These are phyloP conservation scores for Globisporangium cystogenes DNA, from an alignment of 352 stramenopile species.

Conservation along the genomic window DNA sequence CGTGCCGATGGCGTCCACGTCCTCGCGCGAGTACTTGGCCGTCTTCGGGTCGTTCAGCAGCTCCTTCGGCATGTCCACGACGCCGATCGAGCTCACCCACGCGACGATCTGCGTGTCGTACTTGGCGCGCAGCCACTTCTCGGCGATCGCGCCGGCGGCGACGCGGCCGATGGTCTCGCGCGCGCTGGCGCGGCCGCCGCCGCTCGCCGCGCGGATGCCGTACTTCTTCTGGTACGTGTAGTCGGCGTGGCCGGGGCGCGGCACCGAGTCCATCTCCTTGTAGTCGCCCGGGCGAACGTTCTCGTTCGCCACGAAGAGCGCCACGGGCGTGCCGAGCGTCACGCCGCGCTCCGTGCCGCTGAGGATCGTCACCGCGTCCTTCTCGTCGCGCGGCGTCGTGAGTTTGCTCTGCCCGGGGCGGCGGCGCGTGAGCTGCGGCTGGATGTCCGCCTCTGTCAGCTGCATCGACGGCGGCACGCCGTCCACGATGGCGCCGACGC, in stretches of 20 bases:
- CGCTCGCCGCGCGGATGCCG: slow-evolving; percentile 95
- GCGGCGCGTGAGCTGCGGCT: slow-evolving; percentile 96
- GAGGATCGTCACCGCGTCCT: slow-evolving; percentile 96
- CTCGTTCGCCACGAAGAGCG: slow-evolving; percentile 97
- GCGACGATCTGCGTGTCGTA: slow-evolving; percentile 88
- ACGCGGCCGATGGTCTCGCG: slow-evolving; percentile 98
- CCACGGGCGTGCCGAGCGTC: slow-evolving; percentile 96
- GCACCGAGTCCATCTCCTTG: slow-evolving; percentile 94
- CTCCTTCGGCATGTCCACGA: slow-evolving; percentile 78
- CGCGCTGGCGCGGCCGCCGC: slow-evolving; percentile 93
- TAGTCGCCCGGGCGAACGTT: slow-evolving; percentile 96
- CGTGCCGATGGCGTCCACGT: slow-evolving; percentile 78
- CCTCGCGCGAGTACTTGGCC: slow-evolving; percentile 66
- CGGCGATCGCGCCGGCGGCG: slow-evolving; percentile 93
- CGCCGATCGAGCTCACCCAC: slow-evolving; percentile 86
- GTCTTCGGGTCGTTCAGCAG: slow-evolving; percentile 64
- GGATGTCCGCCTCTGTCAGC: slow-evolving; percentile 94
- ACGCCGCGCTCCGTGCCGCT: slow-evolving; percentile 92
- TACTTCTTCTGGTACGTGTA: slow-evolving; percentile 99
- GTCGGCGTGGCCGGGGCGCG: slow-evolving; percentile 94
- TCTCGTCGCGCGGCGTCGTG: slow-evolving; percentile 98
- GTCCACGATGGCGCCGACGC: slow-evolving; percentile 97
- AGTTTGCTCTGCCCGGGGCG: slow-evolving; percentile 97
- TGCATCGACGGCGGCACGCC: slow-evolving; percentile 95
- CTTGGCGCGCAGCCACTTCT: slow-evolving; percentile 94